phyloP scores from a whole-genome alignment of 1,284 basidiomycete species.

The Rhodotorula sp. region DNA sequence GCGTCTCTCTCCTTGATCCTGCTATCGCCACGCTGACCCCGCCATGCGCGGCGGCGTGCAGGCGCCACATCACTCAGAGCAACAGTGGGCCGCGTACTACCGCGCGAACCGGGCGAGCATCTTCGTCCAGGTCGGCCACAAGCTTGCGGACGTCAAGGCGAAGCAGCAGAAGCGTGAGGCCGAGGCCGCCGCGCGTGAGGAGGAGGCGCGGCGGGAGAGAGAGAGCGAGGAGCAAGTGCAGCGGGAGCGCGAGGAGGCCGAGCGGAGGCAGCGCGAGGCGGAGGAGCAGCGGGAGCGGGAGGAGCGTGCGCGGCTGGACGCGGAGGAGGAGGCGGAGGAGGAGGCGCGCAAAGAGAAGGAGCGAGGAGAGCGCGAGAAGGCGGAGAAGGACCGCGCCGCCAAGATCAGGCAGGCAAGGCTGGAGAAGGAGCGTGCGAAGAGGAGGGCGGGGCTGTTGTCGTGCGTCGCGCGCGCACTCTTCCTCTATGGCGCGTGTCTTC shows the following conservation, averaged over 20 bases:
- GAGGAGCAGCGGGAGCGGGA: neutral
- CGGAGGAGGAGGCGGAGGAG: neutral
- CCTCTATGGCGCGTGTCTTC: fast-evolving
- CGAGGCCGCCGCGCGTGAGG: neutral
- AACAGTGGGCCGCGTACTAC: neutral
- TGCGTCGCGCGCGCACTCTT: neutral
- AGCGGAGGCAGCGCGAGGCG: neutral
- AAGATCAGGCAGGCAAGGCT: neutral
- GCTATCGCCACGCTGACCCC: neutral
- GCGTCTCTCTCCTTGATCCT: neutral
- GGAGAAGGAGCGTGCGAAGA: neutral
- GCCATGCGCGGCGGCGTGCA: neutral
- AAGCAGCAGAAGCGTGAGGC: neutral
- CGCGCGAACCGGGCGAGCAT: neutral
- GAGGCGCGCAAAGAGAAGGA: neutral
- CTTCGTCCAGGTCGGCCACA: neutral
- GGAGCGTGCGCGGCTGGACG: neutral
- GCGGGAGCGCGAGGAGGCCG: neutral
- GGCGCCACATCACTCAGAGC: neutral
- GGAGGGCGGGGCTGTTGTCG: neutral
- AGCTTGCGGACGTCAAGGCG: neutral
- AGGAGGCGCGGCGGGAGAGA: neutral
- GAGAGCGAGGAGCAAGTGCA: neutral
- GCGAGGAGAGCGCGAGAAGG: neutral
- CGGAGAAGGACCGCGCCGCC: neutral